These are phyloP conservation scores for Adansonia grandidieri DNA, from an alignment of 441 rosid genomes.

Conservation along the genomic window DNA sequence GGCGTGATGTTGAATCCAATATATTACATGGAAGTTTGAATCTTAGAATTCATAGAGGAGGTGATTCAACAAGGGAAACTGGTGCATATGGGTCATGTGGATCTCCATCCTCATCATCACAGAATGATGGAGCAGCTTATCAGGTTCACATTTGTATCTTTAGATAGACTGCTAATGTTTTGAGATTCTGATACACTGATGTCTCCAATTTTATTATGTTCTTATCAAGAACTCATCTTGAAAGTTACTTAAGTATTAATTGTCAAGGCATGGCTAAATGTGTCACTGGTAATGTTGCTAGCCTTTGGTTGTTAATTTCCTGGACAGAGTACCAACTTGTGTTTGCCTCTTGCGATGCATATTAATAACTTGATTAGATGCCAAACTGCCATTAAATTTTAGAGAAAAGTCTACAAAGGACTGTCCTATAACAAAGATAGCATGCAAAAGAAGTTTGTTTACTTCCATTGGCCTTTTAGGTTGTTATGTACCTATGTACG, in stretches of 20 bases:
- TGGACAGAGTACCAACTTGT: neutral
- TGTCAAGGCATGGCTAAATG: constrained; percentile 5
- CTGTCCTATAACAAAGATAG: neutral
- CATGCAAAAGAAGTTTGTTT: constrained; percentile 6
- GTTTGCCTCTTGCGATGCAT: neutral
- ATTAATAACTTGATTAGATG: constrained; percentile 9
- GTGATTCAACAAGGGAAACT: constrained; percentile 63
- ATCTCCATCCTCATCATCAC: constrained; percentile 76
- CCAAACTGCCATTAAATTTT: neutral
- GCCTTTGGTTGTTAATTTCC: neutral
- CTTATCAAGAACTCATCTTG: neutral
- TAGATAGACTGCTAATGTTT: constrained; percentile 16
- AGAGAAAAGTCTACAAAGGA: neutral
- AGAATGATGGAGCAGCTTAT: constrained; percentile 60
- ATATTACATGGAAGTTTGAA: constrained; percentile 82
- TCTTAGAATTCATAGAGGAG: constrained; percentile 78
- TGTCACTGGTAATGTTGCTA: constrained; percentile 1
- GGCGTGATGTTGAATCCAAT: constrained; percentile 67
- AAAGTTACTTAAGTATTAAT: neutral
- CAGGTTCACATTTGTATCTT: constrained; percentile 57
- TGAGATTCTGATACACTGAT: constrained; percentile 7
- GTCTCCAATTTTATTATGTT: neutral
- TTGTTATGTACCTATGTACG: neutral
- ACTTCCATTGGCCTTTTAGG: neutral
- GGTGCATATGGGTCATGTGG: constrained; percentile 72